phyloP scores from a whole-genome alignment of 371 early-diverging fungal genomes.

The Capniomyces stellatus region DNA sequence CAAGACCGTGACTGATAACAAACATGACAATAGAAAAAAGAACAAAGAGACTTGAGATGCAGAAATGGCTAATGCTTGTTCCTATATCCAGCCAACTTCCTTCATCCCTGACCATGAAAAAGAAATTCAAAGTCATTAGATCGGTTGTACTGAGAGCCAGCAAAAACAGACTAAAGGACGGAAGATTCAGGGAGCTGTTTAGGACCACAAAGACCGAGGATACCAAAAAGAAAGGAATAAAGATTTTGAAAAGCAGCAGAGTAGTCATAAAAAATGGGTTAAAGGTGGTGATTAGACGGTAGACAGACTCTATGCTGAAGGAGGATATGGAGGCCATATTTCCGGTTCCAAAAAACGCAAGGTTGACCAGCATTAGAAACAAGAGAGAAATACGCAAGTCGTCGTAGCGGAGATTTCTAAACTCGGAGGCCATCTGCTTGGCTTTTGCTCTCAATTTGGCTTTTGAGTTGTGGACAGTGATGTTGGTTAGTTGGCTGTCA shows the following conservation, averaged over 20 bases:
- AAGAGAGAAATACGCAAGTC: constrained; percentile 56
- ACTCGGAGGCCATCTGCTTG: not conserved
- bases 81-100: constrained; percentile 95
- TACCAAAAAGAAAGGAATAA: constrained; percentile 81
- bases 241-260: constrained; percentile 66
- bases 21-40: constrained; percentile 26
- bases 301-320: constrained; percentile 78
- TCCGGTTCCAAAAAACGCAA: constrained; percentile 91
- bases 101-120: constrained; percentile 76
- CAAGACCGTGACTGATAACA: constrained; percentile 22
- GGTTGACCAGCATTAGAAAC: constrained; percentile 76
- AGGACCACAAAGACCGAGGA: constrained; percentile 62
- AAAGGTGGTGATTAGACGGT: constrained; percentile 76
- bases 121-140: constrained; percentile 87
- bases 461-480: not conserved
- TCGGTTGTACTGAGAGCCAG: constrained; percentile 71
- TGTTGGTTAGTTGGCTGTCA: no score
- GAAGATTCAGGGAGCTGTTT: constrained; percentile 47
- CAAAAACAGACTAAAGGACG: constrained; percentile 66
- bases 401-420: constrained; percentile 2
- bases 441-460: not conserved
- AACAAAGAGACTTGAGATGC: constrained; percentile 61
- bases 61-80: constrained; percentile 80
- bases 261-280: constrained; percentile 79
- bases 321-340: constrained; percentile 79